phyloP scores from a whole-genome alignment of 1,139 yeast species.

The Petasospora rhodanensis region DNA sequence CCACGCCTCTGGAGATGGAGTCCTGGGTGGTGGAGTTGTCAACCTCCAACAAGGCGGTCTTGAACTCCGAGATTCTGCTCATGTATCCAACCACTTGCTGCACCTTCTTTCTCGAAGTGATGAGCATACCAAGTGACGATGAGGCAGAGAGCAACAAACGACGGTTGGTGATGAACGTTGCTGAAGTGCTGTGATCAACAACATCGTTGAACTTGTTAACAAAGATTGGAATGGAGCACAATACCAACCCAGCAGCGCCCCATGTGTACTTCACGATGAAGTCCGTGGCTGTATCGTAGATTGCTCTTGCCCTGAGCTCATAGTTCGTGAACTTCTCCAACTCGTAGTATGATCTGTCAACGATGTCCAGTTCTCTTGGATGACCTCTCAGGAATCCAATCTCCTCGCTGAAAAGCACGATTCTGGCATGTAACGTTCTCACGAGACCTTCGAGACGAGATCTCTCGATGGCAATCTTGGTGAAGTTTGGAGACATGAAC shows the following conservation, averaged over 20 bases:
- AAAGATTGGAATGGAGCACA: constrained; percentile 89
- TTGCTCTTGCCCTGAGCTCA: constrained; percentile 71
- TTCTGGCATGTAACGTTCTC: constrained; percentile 75
- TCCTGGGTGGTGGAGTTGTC: constrained; percentile 27
- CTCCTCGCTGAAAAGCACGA: constrained; percentile 78
- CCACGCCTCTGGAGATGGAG: constrained; percentile 21
- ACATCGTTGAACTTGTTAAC: constrained; percentile 54
- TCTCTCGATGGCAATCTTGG: constrained; percentile 71
- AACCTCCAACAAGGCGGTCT: constrained; percentile 57
- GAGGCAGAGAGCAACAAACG: constrained; percentile 81
- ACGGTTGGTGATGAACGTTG: constrained; percentile 86
- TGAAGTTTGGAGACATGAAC: constrained; percentile 86
- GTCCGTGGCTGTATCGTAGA: constrained; percentile 73
- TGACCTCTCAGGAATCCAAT: constrained; percentile 85
- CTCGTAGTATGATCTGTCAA: constrained; percentile 79
- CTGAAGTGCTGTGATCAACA: constrained; percentile 46
- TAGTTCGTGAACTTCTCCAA: constrained; percentile 74
- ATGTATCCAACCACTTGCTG: constrained; percentile 86
- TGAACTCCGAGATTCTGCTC: constrained; percentile 66
- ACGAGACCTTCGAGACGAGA: constrained; percentile 85
- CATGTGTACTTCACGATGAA: constrained; percentile 88
- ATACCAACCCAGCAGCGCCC: constrained; percentile 90
- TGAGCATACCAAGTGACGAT: constrained; percentile 82
- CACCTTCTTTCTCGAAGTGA: constrained; percentile 78
- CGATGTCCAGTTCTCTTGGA: constrained; percentile 66